Percentiles rank a stretch among this genome's conserved stretches.
Evolutionary conservation across 495 filamentous ascomycete species (phyloP).

Genomic region (Amphirosellinia nigrospora): DNA sequence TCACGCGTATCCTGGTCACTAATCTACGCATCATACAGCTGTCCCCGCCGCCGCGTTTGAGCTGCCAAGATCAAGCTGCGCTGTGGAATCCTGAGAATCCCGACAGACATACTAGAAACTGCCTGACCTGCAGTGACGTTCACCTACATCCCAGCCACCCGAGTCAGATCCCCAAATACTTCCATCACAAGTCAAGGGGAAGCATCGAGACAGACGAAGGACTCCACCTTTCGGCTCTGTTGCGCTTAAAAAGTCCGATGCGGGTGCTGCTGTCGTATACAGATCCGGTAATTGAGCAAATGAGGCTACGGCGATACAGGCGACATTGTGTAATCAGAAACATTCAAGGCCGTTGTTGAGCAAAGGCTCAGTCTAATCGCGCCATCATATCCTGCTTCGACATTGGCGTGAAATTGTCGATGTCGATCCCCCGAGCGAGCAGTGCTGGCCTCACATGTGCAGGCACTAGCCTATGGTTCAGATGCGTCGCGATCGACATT

Average conservation of each 20-base stretch:
- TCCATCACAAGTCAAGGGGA: conserved; percentile 23
- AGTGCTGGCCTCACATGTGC: conserved; percentile 77
- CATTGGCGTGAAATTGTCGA: conserved; percentile 91
- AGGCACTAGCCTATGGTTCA: conserved; percentile 89
- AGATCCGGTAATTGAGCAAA: conserved; percentile 39
- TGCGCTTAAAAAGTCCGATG: conserved; percentile 25
- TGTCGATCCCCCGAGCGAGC: conserved; percentile 79
- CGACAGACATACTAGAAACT: conserved; percentile 26
- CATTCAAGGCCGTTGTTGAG: conserved; percentile 22
- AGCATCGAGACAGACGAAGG: conserved; percentile 25
- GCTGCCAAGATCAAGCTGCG: conserved; percentile 23
- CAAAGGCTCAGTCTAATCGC: conserved; percentile 80
- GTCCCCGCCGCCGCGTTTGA: conserved; percentile 24
- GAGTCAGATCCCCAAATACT: conserved; percentile 19
- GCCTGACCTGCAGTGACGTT: conserved; percentile 23
- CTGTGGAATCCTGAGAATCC: conserved; percentile 19
- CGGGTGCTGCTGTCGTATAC: conserved; percentile 35
- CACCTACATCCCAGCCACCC: conserved; percentile 21
- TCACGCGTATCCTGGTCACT: conserved; percentile 27
- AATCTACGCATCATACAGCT: conserved; percentile 32
- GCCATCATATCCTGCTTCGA: conserved; percentile 96
- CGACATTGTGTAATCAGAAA: conserved; percentile 36
- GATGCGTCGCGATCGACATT: conserved; percentile 87
- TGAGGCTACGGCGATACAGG: conserved; percentile 38
- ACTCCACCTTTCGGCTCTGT: conserved; percentile 14